Evolutionary conservation across 1,139 yeast species (phyloP), one percentile per base, ranked within the genome.

Genomic region (Protomyces gravidus): DNA sequence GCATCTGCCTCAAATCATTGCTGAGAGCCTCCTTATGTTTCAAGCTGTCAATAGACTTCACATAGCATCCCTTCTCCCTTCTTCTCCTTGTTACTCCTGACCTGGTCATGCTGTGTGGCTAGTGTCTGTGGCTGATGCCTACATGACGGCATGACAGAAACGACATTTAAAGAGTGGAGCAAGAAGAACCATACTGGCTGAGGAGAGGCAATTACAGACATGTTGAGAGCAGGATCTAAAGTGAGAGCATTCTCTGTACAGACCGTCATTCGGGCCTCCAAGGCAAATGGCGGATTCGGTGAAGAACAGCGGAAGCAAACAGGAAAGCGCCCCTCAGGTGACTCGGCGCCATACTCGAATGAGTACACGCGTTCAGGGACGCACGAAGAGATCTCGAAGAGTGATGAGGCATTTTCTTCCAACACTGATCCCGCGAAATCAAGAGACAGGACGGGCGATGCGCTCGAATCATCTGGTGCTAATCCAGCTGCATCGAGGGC

Each of bases 381-480:
- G 21, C 33, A 53, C 36, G 27, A 17, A 36, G 51, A 53, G 28
- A 21, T 53, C 17, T 45, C 58, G 36, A 50, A 53, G 30, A 36
- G 48, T 27, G 51, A 53, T 6, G 58, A 53, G 17, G 47, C 58
- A 15, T 53, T 45, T 32, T 53, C 58, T 25, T 4, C 36, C 45
- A 53, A 53, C 33, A 53, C 58, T 23, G 28, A 53, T 23, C 58
- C 58, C 33, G 33, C 27, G n/a, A 17, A 23, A 6, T 53, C 58
- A 23, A 45, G 48, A 11, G 28, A 17, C 17, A 9, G 33, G 25
- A 45, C 47, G n/a, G 58, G 58, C 15, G 58, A 46, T 13, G 50
- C 58, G n/a, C 58, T 53, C 21, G 58, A 53, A n/a, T 30, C 46
- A 21, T 53, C 58, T 11, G 51, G 51, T 15, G 58, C 58, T 6